Conservation (phyloP, 441 rosid genomes). For the Pelargonium cotyledonis region DNA sequence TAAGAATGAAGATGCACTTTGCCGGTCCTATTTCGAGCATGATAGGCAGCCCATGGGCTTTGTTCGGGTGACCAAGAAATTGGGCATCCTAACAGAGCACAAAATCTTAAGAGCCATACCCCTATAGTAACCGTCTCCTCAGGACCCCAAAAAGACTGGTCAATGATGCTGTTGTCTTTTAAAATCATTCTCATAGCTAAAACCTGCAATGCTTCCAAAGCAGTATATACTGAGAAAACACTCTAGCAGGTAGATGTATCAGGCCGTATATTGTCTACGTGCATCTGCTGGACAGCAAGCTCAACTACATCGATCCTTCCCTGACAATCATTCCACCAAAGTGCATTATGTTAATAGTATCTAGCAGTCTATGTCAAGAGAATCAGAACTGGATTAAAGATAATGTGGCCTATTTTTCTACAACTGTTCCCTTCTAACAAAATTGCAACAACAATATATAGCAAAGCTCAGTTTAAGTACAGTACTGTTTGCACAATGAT, state of each 20-base stretch:
- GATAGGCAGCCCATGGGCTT: slow-evolving; percentile 54
- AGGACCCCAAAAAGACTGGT: slow-evolving; percentile 32
- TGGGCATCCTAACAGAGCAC: slow-evolving; percentile 48
- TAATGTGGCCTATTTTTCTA: no score
- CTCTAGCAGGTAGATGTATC: slow-evolving; percentile 61
- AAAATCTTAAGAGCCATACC: slow-evolving; percentile 67
- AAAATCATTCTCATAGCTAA: slow-evolving; percentile 65
- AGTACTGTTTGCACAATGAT: no score
- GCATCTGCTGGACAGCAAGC: slow-evolving; percentile 57
- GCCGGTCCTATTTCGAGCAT: slow-evolving; percentile 3
- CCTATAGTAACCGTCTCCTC: slow-evolving; percentile 44
- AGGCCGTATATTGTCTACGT: slow-evolving; percentile 48
- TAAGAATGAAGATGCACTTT: not conserved
- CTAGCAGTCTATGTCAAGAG: not conserved
- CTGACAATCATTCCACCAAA: slow-evolving; percentile 27
- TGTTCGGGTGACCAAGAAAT: slow-evolving; percentile 60
- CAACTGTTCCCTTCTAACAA: no score
- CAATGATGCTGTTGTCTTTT: slow-evolving; percentile 28
- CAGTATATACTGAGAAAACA: slow-evolving; percentile 56
- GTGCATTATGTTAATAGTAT: slow-evolving; percentile 10
- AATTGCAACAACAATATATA: no score
- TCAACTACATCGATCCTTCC: slow-evolving; percentile 61
- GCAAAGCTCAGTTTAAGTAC: no score
- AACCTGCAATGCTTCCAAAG: slow-evolving; percentile 69
- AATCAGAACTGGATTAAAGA: no score